A percentile compares a stretch with the other conserved stretches of the same genome.
Evolutionary conservation across 768 basidiomycete genomes (phyloP).

Genomic region (Tephrocybe rancida): DNA sequence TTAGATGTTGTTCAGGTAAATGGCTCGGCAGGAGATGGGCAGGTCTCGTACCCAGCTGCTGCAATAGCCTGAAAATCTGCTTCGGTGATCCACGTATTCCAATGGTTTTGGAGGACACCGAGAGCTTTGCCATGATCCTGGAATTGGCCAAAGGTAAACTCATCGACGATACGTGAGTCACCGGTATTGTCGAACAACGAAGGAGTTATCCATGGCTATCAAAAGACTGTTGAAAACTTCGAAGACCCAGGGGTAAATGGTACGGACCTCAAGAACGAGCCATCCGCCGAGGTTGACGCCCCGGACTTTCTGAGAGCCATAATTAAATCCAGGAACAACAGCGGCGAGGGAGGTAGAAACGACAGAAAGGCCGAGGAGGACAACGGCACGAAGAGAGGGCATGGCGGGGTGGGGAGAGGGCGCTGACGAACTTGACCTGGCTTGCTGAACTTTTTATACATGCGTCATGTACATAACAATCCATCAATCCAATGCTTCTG

Average conservation of each 20-base stretch:
- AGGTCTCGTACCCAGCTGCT: conserved; percentile 61
- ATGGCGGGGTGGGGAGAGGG: conserved; percentile 7
- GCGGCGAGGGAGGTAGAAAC: conserved; percentile 30
- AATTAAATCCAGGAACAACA: conserved; percentile 64
- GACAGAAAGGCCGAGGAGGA: conserved; percentile 29
- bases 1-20: conserved; percentile 4
- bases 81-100: conserved; percentile 86
- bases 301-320: conserved; percentile 72
- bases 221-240: conserved; percentile 12
- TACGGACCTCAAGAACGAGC: conserved; percentile 48
- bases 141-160: conserved; percentile 75
- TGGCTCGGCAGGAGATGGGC: conserved; percentile 5
- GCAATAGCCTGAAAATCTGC: conserved; percentile 76
- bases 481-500: conserved; percentile 25
- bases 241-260: background rate
- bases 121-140: conserved; percentile 53
- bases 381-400: conserved; percentile 17
- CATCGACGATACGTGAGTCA: conserved; percentile 63
- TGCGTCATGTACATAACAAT: conserved; percentile 6
- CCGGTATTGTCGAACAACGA: conserved; percentile 73
- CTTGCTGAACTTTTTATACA: conserved; percentile 12
- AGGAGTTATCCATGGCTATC: conserved; percentile 78
- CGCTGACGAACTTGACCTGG: conserved; percentile 2
- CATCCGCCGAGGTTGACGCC: conserved; percentile 81
- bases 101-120: conserved; percentile 62